Base-by-base conservation (phyloP, 352 stramenopile genomes). In the Globisporangium megalacanthum region DNA sequence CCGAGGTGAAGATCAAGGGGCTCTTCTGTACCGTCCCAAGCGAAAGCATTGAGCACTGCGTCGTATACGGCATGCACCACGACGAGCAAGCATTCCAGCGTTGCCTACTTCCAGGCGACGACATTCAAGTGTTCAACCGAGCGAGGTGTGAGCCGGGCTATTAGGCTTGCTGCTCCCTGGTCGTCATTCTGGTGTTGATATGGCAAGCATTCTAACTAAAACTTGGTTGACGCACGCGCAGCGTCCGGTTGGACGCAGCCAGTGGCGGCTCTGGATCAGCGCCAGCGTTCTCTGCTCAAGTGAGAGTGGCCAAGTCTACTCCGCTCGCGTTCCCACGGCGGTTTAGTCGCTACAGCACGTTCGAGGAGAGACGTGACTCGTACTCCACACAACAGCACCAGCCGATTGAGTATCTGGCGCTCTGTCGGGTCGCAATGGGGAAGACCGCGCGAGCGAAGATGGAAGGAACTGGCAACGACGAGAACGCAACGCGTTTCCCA, bases 341-440 rank as follows among this genome's bases (percentile, higher is more conserved):
- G 0, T 93, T 93, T 51, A 89, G 78, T 50, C 66, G 83, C 11
- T 91, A 81, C 58, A 88, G 73, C 49, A 91, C 83, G n/a, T 59
- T 93, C n/a, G 58, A 86, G 25, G 73, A 69, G 47, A 58, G 62
- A 19, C 64, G 56, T 15, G 19, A 15, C 20, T 19, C 29, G 2
- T 37, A 31, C 3, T 15, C 13, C 19, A 55, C 22, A 3, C 37
- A 41, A 0, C 54, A 11, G 31, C 55, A 44, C 35, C n/a, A 66
- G 3, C n/a, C 44, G 4, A 51, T 65, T 6, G 66, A 70, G 33
- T 90, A 85, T 45, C 59, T 94, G 6, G 80, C 73, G 15, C 62
- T 94, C 15, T 92, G 84, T 33, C 71, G 82, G 5, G 82, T 94
- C 13, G 75, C 75, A 4, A 82, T 92, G 68, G 66, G 67, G 5